Evolutionary conservation across 148 eudicot species (phyloP), one percentile per base, ranked within the genome.

Genomic region (Amaranthus cruentus): DNA sequence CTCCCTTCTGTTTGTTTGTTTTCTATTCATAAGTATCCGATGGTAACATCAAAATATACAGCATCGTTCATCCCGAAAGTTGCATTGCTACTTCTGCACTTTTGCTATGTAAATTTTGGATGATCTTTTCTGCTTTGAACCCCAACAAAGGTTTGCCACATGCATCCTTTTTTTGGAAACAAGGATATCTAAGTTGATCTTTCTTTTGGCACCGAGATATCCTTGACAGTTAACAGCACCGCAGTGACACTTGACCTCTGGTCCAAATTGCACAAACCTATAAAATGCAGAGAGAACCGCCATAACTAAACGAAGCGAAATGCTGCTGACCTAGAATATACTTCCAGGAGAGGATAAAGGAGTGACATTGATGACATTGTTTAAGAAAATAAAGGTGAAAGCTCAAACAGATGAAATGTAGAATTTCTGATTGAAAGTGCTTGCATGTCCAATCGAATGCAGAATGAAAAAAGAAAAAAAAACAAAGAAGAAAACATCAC

Each of bases 261-360:
- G 85, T 72, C 98, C 98, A 15, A 94, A 94, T 71, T 94, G 97
- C 79, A 89, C 93, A 91, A 94, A 94, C 79, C 98, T 94, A 82
- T 75, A 82, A 67, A 62, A 75, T 4, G 38, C 72, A 72, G 18
- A 61, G 55, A 47, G 47, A 47, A 74, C n/a, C 8, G 43, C 46
- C 63, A 58, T 55, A 28, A 3, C 52, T 9, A n/a, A n/a, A 74
- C 15, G 42, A 46, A 43, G 14, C 43, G 0, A 15, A n/a, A 59
- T 11, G 69, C 57, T 38, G 57, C 10, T 28, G 38, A 28, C 38
- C 38, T 0, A 28, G 38, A 28, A 28, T 28, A 28, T 28, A 28
- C 38, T 28, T 28, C 38, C 38, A 28, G 38, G 38, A 28, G 38
- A 28, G 38, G 2, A 2, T 28, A 28, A 2, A 28, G 38, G 38